Evolutionary conservation across 1,139 yeast species (phyloP).

Genomic region (Debaryomycetaceae sp.): DNA sequence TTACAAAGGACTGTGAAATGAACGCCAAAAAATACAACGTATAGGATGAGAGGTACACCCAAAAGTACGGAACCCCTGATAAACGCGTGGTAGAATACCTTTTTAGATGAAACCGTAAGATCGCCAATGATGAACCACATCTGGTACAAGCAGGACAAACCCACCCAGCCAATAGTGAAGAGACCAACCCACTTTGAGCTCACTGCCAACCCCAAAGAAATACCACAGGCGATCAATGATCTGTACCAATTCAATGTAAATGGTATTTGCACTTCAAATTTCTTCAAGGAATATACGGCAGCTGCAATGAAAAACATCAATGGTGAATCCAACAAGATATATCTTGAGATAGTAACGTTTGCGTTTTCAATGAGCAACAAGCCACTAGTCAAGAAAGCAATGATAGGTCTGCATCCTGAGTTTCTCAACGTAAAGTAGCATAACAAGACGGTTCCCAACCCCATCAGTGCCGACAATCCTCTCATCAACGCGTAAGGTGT

Average conservation of each 20-base stretch:
- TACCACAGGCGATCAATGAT: slow-evolving; percentile 68
- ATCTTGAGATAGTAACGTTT: slow-evolving; percentile 83
- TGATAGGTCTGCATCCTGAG: slow-evolving; percentile 79
- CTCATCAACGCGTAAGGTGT: slow-evolving; percentile 84
- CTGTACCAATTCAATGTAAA: slow-evolving; percentile 68
- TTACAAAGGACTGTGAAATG: slow-evolving; percentile 70
- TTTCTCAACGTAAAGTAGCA: slow-evolving; percentile 78
- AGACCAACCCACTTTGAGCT: slow-evolving; percentile 97
- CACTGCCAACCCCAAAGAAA: slow-evolving; percentile 82
- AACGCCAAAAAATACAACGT: slow-evolving; percentile 68
- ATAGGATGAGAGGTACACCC: slow-evolving; percentile 66
- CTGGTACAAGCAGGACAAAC: slow-evolving; percentile 67
- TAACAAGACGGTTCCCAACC: slow-evolving; percentile 74
- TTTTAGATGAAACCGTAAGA: slow-evolving; percentile 53
- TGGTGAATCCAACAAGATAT: slow-evolving; percentile 88
- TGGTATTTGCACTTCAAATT: slow-evolving; percentile 77
- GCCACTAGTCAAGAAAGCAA: slow-evolving; percentile 65
- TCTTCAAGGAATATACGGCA: slow-evolving; percentile 74
- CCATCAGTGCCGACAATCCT: slow-evolving; percentile 76
- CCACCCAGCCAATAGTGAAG: slow-evolving; percentile 93
- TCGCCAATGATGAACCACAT: slow-evolving; percentile 91
- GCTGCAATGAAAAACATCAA: slow-evolving; percentile 87
- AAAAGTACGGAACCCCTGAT: slow-evolving; percentile 60
- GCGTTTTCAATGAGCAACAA: slow-evolving; percentile 81
- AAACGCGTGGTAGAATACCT: slow-evolving; percentile 50